These are phyloP conservation scores for Cystobasidium onofrii DNA, from an alignment of 768 basidiomycete species.

Conservation along the genomic window DNA sequence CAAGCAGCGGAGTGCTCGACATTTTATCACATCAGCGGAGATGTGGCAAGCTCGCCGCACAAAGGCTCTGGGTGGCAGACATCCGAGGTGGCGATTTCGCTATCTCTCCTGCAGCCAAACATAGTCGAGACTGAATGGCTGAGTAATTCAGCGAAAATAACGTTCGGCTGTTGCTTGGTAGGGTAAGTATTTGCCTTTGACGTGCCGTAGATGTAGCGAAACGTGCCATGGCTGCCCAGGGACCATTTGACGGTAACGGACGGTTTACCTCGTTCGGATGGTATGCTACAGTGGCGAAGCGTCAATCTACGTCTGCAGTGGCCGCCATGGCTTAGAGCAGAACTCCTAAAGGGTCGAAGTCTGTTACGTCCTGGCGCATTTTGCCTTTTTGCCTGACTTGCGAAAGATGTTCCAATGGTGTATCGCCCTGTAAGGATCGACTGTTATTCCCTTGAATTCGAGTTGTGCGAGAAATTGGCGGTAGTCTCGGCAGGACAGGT, in stretches of 20 bases:
- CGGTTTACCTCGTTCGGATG: no score
- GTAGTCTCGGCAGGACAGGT: not conserved
- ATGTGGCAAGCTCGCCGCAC: not conserved
- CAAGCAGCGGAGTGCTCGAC: no score
- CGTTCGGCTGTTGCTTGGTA: no score
- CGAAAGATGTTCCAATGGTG: not conserved
- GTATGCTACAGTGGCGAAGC: no score
- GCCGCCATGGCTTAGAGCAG: not conserved
- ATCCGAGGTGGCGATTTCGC: not conserved
- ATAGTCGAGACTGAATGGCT: not conserved
- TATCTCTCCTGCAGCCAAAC: not conserved
- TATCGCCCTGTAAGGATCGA: not conserved
- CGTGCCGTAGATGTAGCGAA: no score
- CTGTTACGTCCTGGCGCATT: not conserved
- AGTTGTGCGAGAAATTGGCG: not conserved
- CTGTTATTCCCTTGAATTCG: not conserved
- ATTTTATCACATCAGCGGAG: not conserved
- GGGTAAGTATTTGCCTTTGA: no score
- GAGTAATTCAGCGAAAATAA: no score
- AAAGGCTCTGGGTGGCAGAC: not conserved
- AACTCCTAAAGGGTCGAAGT: conserved; percentile 15
- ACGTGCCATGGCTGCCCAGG: no score
- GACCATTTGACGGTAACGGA: no score
- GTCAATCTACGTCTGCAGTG: no score
- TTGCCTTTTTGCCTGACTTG: not conserved